A percentile compares a stretch with the other conserved stretches of the same genome.
Conservation (phyloP, 2,329 filamentous ascomycete species). For the Thielaviopsis musarum region DNA sequence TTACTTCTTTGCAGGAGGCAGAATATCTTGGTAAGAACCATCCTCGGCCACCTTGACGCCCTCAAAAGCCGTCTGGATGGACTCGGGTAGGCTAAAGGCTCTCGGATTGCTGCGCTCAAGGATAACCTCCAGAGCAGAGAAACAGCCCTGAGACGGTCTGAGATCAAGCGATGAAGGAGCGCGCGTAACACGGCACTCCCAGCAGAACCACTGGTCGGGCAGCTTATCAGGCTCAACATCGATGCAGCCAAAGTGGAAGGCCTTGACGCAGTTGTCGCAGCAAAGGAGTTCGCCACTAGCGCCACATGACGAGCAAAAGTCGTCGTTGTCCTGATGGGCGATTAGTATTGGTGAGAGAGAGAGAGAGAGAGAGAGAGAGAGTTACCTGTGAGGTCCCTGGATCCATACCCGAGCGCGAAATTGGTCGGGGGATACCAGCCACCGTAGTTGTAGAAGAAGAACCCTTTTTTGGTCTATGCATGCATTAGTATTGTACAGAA, state of each 20-base stretch:
- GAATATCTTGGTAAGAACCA: slow-evolving; percentile 63
- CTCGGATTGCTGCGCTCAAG: slow-evolving; percentile 54
- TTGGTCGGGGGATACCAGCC: slow-evolving; percentile 48
- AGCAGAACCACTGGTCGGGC: slow-evolving; percentile 74
- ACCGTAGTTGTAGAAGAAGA: slow-evolving; percentile 33
- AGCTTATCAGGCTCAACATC: slow-evolving; percentile 53
- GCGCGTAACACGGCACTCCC: slow-evolving; percentile 41
- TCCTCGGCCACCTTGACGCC: slow-evolving; percentile 60
- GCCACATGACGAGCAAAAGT: slow-evolving; percentile 75
- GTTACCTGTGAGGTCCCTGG: slow-evolving; percentile 31
- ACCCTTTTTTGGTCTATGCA: slow-evolving; percentile 52
- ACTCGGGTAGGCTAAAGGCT: slow-evolving; percentile 54
- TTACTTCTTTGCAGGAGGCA: slow-evolving; percentile 16
- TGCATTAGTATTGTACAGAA: slow-evolving; percentile 19
- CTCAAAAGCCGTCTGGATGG: slow-evolving; percentile 60
- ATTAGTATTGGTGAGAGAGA: neutral
- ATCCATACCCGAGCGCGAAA: slow-evolving; percentile 22
- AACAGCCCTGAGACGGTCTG: slow-evolving; percentile 31
- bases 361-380: neutral
- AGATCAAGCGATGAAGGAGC: slow-evolving; percentile 7
- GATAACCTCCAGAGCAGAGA: slow-evolving; percentile 42
- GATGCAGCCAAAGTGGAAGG: slow-evolving; percentile 80
- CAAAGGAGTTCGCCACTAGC: slow-evolving; percentile 75
- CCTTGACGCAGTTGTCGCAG: slow-evolving; percentile 80
- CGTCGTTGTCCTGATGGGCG: slow-evolving; percentile 54